A percentile compares a stretch with the other conserved stretches of the same genome.
Evolutionary conservation across 306 rosid species (phyloP).

Genomic region (Cucumis hystrix): DNA sequence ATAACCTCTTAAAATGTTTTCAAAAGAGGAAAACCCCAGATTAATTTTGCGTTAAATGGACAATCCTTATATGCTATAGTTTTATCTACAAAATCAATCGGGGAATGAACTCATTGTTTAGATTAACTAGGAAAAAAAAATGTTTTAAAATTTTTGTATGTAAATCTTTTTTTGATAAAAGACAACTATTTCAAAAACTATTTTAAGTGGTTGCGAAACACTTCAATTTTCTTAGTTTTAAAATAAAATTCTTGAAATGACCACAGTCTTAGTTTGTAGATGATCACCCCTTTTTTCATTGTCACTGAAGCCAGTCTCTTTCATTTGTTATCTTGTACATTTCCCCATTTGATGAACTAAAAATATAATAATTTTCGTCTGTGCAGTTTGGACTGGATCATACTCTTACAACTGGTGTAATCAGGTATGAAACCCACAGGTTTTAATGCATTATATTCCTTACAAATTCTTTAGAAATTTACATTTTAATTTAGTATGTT

Average conservation of each 20-base stretch:
- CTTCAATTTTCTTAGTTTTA: too few relatives aligned
- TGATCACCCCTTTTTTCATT: neutral
- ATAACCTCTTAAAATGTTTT: neutral
- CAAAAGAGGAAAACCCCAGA: too few relatives aligned
- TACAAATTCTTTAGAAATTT: neutral
- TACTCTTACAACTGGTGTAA: slow-evolving; percentile 92
- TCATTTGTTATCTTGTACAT: neutral
- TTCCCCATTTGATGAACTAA: neutral
- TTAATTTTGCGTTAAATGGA: neutral
- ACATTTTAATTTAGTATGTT: neutral
- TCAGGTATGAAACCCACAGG: slow-evolving; percentile 41
- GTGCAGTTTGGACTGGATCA: slow-evolving; percentile 97
- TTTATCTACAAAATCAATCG: neutral
- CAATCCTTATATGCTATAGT: neutral
- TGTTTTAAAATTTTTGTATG: too few relatives aligned
- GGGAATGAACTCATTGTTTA: too few relatives aligned
- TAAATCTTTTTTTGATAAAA: too few relatives aligned
- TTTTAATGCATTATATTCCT: neutral
- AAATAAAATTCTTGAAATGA: too few relatives aligned
- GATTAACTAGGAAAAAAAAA: too few relatives aligned
- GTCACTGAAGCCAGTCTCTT: neutral
- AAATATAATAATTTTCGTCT: slow-evolving; percentile 4
- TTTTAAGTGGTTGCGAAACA: too few relatives aligned
- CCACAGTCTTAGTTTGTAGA: too few relatives aligned
- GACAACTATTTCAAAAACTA: too few relatives aligned